phyloP scores from a whole-genome alignment of 2,329 filamentous ascomycete species.

The Xylariaceae sp. region DNA sequence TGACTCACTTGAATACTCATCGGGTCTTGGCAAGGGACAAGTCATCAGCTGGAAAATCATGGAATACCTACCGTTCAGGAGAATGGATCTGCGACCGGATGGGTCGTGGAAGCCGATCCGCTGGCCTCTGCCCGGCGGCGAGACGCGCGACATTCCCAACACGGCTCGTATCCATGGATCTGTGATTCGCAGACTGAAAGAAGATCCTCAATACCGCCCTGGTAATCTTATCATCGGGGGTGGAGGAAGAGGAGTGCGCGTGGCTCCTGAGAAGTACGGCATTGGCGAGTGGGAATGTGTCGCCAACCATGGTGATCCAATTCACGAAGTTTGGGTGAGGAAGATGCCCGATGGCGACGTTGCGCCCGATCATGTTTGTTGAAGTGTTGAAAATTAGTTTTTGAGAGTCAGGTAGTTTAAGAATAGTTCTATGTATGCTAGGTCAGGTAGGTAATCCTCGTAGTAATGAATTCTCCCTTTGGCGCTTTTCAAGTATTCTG shows the following conservation, averaged over 20 bases:
- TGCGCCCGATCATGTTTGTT: too few species aligned
- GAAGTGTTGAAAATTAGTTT: too few species aligned
- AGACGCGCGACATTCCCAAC: slow-evolving; percentile 70
- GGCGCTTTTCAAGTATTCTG: too few species aligned
- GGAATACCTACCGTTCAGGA: slow-evolving; percentile 76
- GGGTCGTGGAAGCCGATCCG: slow-evolving; percentile 76
- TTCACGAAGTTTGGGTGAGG: slow-evolving; percentile 65
- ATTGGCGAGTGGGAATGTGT: slow-evolving; percentile 71
- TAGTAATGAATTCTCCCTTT: too few species aligned
- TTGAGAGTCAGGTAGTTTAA: too few species aligned
- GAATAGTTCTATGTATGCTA: too few species aligned
- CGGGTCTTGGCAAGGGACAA: slow-evolving; percentile 51
- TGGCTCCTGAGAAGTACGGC: slow-evolving; percentile 57
- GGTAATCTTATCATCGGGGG: slow-evolving; percentile 79
- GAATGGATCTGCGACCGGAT: slow-evolving; percentile 72
- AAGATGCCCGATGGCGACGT: too few species aligned
- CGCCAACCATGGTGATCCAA: slow-evolving; percentile 58
- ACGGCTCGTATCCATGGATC: slow-evolving; percentile 69
- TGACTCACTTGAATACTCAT: slow-evolving; percentile 64
- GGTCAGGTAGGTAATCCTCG: too few species aligned
- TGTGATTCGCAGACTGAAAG: slow-evolving; percentile 67
- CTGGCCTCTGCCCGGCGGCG: slow-evolving; percentile 75
- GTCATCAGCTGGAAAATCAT: slow-evolving; percentile 68
- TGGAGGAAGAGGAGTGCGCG: slow-evolving; percentile 64
- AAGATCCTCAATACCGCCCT: slow-evolving; percentile 62